These are phyloP conservation scores for Chrysoporthe puriensis DNA, from an alignment of 2,329 filamentous ascomycete species.

Conservation along the genomic window DNA sequence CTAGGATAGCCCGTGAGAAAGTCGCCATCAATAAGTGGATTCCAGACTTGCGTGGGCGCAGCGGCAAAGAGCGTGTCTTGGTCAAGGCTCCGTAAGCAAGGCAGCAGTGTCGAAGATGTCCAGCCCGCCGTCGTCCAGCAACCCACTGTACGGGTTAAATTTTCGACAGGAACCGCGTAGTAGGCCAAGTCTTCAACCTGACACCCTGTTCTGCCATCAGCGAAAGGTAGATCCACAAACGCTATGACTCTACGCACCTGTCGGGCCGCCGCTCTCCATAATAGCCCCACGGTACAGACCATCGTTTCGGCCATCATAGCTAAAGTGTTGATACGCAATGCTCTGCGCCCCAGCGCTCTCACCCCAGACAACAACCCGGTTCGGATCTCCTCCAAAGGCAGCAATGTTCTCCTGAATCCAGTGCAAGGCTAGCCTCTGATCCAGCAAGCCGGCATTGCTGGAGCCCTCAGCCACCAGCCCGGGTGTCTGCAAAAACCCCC, in stretches of 20 bases:
- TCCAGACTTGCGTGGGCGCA: slow-evolving; percentile 44
- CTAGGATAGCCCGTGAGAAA: slow-evolving; percentile 54
- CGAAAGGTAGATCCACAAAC: not conserved
- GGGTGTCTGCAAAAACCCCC: slow-evolving; percentile 55
- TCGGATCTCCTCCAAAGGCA: slow-evolving; percentile 53
- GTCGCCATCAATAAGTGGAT: slow-evolving; percentile 50
- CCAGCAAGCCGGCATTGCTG: slow-evolving; percentile 53
- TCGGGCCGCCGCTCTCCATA: slow-evolving; percentile 52
- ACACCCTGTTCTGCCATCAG: slow-evolving; percentile 15
- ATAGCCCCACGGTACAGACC: slow-evolving; percentile 58
- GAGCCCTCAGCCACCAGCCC: slow-evolving; percentile 47
- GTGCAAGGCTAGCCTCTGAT: slow-evolving; percentile 52
- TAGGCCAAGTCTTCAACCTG: slow-evolving; percentile 39
- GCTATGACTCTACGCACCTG: slow-evolving; percentile 11
- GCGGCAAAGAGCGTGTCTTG: slow-evolving; percentile 40
- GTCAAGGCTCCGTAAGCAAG: slow-evolving; percentile 42
- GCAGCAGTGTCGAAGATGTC: slow-evolving; percentile 39
- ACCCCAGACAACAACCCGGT: slow-evolving; percentile 53
- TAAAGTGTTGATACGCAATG: slow-evolving; percentile 53
- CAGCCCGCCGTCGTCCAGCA: slow-evolving; percentile 36
- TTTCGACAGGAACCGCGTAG: slow-evolving; percentile 41
- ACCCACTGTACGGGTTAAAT: slow-evolving; percentile 40
- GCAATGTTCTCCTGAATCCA: slow-evolving; percentile 60
- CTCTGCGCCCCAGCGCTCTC: slow-evolving; percentile 48
- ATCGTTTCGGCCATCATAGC: slow-evolving; percentile 60